Conservation (phyloP, 2,329 filamentous ascomycete genomes). For the Periconia sp. region DNA sequence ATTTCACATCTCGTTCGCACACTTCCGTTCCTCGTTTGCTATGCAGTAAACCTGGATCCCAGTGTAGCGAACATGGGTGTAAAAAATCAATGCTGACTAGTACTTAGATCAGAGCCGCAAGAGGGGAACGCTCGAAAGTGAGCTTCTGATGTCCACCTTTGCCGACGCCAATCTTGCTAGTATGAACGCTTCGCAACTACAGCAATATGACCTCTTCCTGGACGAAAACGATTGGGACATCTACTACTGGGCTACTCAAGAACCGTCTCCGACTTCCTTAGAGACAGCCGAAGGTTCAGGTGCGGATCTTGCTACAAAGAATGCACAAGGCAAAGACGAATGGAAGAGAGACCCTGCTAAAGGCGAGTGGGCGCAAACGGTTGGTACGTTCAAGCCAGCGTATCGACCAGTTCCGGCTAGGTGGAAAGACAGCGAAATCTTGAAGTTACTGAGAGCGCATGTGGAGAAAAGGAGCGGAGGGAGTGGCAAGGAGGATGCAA, state of each 20-base stretch:
- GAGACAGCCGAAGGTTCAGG: constrained; percentile 58
- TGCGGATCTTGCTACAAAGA: constrained; percentile 45
- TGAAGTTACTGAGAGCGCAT: constrained; percentile 76
- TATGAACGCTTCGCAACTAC: constrained; percentile 74
- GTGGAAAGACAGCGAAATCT: constrained; percentile 82
- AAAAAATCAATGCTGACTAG: constrained; percentile 9
- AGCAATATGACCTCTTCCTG: constrained; percentile 87
- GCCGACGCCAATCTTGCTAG: constrained; percentile 73
- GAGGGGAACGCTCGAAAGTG: constrained; percentile 91
- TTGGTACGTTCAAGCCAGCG: constrained; percentile 90
- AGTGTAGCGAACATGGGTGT: neutral
- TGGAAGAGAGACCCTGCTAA: constrained; percentile 56
- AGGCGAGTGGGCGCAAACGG: constrained; percentile 95
- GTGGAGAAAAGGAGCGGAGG: constrained; percentile 67
- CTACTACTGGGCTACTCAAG: constrained; percentile 98
- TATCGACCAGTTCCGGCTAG: constrained; percentile 85
- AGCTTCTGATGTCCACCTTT: constrained; percentile 95
- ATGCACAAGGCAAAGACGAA: constrained; percentile 50
- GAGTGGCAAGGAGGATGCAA: constrained; percentile 35
- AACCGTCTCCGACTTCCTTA: constrained; percentile 62
- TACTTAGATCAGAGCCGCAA: constrained; percentile 88
- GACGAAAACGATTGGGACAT: constrained; percentile 99
- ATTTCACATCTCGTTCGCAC: constrained; percentile 1
- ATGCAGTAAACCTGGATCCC: neutral
- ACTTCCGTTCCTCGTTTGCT: neutral